A percentile compares a stretch with the other conserved stretches of the same genome.
These are phyloP conservation scores for Croton laevigatus DNA, from an alignment of 441 rosid genomes.

Conservation along the genomic window DNA sequence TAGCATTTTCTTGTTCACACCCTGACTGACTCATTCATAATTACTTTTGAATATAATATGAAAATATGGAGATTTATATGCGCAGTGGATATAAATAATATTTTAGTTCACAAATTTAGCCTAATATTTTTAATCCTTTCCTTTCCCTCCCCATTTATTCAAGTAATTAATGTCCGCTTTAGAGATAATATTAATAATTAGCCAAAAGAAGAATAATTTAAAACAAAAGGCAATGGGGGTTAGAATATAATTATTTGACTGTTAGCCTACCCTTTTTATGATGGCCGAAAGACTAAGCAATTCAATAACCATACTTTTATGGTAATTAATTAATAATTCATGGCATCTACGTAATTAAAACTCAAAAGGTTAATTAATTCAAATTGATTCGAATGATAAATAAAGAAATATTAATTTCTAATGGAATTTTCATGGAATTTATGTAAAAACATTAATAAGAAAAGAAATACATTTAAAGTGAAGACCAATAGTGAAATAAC, in stretches of 20 bases:
- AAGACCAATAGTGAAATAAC: constrained; percentile 6
- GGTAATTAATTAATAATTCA: not conserved
- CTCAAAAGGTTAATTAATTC: not conserved
- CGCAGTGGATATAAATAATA: not conserved
- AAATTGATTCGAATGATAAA: no score
- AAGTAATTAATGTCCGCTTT: not conserved
- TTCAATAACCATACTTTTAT: not conserved
- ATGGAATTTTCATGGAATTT: no score
- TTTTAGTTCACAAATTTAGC: not conserved
- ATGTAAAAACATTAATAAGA: no score
- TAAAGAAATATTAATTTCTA: not conserved
- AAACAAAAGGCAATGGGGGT: not conserved
- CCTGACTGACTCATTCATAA: no score
- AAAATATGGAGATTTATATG: not conserved
- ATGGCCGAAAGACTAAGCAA: no score
- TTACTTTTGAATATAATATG: no score
- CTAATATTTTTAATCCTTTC: not conserved
- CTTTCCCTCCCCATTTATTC: not conserved
- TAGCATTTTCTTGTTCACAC: no score
- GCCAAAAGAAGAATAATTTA: not conserved
- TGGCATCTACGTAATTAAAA: not conserved
- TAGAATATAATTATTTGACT: constrained; percentile 8
- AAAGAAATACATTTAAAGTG: no score
- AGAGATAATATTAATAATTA: not conserved
- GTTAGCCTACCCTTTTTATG: not conserved